Evolutionary conservation across 495 filamentous ascomycete genomes (phyloP).

Genomic region (Durotheca rogersii): DNA sequence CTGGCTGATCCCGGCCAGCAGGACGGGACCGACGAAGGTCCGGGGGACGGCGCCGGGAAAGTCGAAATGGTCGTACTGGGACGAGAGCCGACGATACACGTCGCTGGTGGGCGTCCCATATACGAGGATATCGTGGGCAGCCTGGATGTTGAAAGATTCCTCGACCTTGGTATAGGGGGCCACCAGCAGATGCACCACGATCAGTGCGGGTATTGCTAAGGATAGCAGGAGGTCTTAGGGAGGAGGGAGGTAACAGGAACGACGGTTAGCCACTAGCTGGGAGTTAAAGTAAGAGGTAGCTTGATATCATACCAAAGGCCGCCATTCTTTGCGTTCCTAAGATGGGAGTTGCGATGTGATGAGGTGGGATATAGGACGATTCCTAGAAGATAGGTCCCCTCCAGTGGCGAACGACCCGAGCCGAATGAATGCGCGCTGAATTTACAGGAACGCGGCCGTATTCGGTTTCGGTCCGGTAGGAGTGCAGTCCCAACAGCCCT

Average conservation of each 20-base stretch:
- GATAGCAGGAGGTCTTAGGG: slow-evolving; percentile 53
- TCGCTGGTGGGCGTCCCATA: slow-evolving; percentile 70
- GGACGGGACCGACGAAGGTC: slow-evolving; percentile 78
- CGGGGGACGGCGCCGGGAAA: slow-evolving; percentile 91
- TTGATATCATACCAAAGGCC: slow-evolving; percentile 22
- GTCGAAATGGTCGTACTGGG: slow-evolving; percentile 82
- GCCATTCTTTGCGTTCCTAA: slow-evolving; percentile 11
- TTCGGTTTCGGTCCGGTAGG: no score
- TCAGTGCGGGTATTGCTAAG: slow-evolving; percentile 61
- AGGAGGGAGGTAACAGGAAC: no score
- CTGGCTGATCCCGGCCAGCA: slow-evolving; percentile 67
- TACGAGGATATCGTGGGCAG: slow-evolving; percentile 81
- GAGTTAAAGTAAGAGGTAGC: not conserved
- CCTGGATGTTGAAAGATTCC: slow-evolving; percentile 97
- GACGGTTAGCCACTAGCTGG: slow-evolving; percentile 7
- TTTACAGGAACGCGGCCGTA: no score
- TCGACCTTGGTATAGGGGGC: slow-evolving; percentile 98
- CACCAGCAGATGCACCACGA: slow-evolving; percentile 71
- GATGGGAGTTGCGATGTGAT: no score
- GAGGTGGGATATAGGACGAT: not conserved
- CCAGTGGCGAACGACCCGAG: no score
- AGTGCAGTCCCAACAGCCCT: no score
- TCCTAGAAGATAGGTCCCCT: not conserved
- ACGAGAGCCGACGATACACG: slow-evolving; percentile 48
- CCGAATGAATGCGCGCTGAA: no score